Evolutionary conservation across 805 yeast genomes (phyloP), one percentile per base, ranked within the genome.

Genomic region (Jamesozyma jinghongensis): DNA sequence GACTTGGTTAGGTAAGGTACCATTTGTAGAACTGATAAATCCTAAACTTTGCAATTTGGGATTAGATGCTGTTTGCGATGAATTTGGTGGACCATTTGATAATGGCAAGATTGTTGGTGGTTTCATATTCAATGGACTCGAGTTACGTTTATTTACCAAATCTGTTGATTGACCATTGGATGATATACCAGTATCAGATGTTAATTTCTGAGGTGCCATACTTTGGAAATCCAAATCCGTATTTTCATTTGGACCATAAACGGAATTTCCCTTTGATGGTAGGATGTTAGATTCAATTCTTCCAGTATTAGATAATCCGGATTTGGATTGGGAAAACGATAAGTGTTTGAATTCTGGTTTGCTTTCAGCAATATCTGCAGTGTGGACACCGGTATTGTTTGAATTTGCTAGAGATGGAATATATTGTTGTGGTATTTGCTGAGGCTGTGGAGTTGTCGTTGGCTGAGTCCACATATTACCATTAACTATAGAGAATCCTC

Each of bases 341-440:
- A 57, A 54, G 1, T 52, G 52, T 37, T 54, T 56, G 34, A 62
- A 51, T 35, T 61, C 57, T 3, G 60, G 55, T 3, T 22, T 22
- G 10, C 73, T 65, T 37, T 65, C 60, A 47, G 71, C 72, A 1
- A 74, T 71, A 40, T 73, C 77, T 37, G 71, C 45, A 38, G 70
- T 75, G 48, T 73, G 77, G 36, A 74, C 66, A n/a, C 69, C 72
- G 36, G 75, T 57, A 46, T 74, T 59, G 18, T 33, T 38, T 19
- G 33, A 36, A 32, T 42, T 40, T n/a, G 35, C 4, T 20, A 44
- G 45, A 36, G 48, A 43, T 39, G 50, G 47, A 34, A 29, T 40
- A 19, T 40, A 28, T 28, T 36, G 42, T 40, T 43, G 51, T 22
- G 6, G 26, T 10, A 22, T 6, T 22, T 6, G 10, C 40, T 41